phyloP scores from a whole-genome alignment of 2,329 filamentous ascomycete species.

The Botrytis pseudocinerea region DNA sequence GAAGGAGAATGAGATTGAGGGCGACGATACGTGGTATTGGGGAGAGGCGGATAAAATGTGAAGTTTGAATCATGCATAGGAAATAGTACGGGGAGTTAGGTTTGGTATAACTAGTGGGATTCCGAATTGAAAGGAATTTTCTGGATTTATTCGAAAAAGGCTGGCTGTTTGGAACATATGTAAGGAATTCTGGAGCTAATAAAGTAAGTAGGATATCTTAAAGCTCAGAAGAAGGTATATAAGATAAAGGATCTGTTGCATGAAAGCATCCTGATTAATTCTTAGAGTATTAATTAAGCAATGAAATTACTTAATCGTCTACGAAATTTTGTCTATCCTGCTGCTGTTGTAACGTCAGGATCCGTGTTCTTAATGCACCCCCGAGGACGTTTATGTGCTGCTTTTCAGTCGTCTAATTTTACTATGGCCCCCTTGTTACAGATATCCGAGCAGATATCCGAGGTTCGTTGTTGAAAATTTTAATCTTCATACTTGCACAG shows the following conservation, averaged over 20 bases:
- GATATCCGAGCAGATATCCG: not conserved
- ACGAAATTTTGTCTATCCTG: not conserved
- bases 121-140: not conserved
- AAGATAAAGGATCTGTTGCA: not conserved
- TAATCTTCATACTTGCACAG: not conserved
- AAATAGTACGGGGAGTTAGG: too few relatives aligned
- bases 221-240: not conserved
- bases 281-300: not conserved
- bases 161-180: not conserved
- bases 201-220: not conserved
- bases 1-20: conserved; percentile 15
- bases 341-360: not conserved
- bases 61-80: not conserved
- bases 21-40: conserved; percentile 23
- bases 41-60: conserved; percentile 7
- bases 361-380: too few relatives aligned
- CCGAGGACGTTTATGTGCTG: not conserved
- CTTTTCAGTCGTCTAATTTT: not conserved
- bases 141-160: not conserved
- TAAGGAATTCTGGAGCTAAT: not conserved
- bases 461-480: not conserved
- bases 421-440: not conserved
- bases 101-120: too few relatives aligned
- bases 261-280: not conserved
- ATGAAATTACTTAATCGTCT: not conserved